Evolutionary conservation across 495 filamentous ascomycete species (phyloP), one percentile per base, ranked within the genome.

Genomic region (Trichodelitschia bisporula): DNA sequence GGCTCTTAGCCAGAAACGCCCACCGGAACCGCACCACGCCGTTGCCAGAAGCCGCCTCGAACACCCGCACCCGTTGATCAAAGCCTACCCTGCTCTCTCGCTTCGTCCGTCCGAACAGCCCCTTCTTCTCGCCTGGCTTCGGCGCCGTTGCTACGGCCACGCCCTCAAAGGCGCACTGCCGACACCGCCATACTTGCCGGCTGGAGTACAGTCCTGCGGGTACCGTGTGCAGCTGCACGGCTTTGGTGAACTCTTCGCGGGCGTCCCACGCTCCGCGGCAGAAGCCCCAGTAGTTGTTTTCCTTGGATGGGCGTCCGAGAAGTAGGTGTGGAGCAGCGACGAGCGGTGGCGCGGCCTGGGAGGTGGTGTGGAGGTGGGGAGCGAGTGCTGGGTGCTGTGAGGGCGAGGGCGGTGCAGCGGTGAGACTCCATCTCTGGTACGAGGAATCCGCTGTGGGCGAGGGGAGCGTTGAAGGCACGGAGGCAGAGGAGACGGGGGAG

Each of bases 261-360:
- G 53, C 41, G 29, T 52, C 45, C 53, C 55, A 61, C 9, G 57
- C 56, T 16, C 58, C 58, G 49, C 60, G 58, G 50, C 59, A 62
- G 49, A 62, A 61, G 2, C 56, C 57, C 15, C 49, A 51, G 37
- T 50, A 62, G 28, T 47, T 44, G 39, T 61, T 62, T 14, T 41
- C 39, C 37, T 53, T 53, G 38, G 40, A 42, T 26, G 42, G 42
- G 13, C 42, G 41, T 11, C 41, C 41, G 23, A 19, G 10, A 29
- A 29, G 10, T n/a, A 15, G 27, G 8, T 41, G 9, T 50, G 50
- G 13, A 56, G 41, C 6, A 38, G 28, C 26, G 37, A 40, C 19
- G 34, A 29, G 10, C 6, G 15, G 8, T 29, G 15, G 10, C 6
- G 14, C 6, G 14, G 10, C 6, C 10, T 29, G 10, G 6, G 6